Conservation (phyloP, 768 basidiomycete species). For the Xerocomellus chrysenteron region DNA sequence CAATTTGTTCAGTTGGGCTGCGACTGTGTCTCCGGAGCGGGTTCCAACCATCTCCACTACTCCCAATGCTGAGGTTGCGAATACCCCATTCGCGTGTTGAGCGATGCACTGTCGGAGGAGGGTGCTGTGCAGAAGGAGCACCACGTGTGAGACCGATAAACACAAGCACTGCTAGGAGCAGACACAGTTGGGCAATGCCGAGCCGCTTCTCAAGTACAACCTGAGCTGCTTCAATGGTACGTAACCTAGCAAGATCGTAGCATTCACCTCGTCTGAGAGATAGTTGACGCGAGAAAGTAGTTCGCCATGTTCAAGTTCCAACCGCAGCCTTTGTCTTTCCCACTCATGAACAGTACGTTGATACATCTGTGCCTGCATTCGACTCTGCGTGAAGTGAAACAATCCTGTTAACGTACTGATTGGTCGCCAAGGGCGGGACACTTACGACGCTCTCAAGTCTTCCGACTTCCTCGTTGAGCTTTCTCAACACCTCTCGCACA, state of each 20-base stretch:
- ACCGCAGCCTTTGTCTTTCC: constrained; percentile 60
- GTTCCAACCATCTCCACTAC: constrained; percentile 43
- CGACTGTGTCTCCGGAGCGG: constrained; percentile 27
- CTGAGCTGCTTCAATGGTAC: constrained; percentile 37
- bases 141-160: constrained; percentile 88
- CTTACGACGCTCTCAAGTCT: constrained; percentile 73
- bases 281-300: constrained; percentile 69
- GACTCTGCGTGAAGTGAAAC: constrained; percentile 43
- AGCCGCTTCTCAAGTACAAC: constrained; percentile 87
- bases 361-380: constrained; percentile 65
- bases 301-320: constrained; percentile 71
- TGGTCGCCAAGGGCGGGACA: not conserved
- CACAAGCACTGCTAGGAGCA: constrained; percentile 78
- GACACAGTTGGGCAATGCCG: constrained; percentile 82
- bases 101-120: constrained; percentile 5
- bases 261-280: constrained; percentile 75
- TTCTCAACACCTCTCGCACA: constrained; percentile 69
- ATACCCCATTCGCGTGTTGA: constrained; percentile 55
- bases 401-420: not conserved
- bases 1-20: constrained; percentile 24
- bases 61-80: constrained; percentile 55
- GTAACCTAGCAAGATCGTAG: not conserved
- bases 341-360: constrained; percentile 65
- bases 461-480: constrained; percentile 77
- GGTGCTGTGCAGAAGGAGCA: constrained; percentile 35